phyloP scores from a whole-genome alignment of 192 early-diverging fungal genomes.

The Podila epigama region DNA sequence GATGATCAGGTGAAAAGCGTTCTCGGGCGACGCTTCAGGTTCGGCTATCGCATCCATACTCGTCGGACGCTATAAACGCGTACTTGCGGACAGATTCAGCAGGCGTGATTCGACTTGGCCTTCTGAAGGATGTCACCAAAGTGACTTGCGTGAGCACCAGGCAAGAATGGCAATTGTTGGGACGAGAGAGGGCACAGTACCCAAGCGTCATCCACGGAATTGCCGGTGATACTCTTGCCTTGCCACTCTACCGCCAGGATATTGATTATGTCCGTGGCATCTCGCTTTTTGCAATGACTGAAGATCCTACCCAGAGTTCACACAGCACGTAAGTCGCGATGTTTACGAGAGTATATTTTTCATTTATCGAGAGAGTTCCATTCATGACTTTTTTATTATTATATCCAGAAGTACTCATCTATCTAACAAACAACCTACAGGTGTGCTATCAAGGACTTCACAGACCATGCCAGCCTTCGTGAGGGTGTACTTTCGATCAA shows the following conservation, averaged over 20 bases:
- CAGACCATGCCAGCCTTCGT: constrained; percentile 9
- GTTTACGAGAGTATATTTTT: background rate
- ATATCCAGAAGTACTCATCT: too few relatives aligned
- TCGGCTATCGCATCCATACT: constrained; percentile 19
- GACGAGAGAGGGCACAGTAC: constrained; percentile 1
- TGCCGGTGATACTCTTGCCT: constrained; percentile 13
- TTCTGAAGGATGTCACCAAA: constrained; percentile 14
- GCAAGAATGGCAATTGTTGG: constrained; percentile 10
- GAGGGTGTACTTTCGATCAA: constrained; percentile 23
- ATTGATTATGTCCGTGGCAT: constrained; percentile 22
- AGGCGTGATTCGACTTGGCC: constrained; percentile 51
- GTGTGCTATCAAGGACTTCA: constrained; percentile 14
- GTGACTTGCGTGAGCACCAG: constrained; percentile 13
- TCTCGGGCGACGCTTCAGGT: constrained; percentile 19
- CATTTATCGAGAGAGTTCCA: too few relatives aligned
- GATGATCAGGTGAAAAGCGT: constrained; percentile 39
- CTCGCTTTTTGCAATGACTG: constrained; percentile 14
- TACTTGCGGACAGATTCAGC: constrained; percentile 42
- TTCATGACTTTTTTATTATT: too few relatives aligned
- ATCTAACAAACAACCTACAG: too few relatives aligned
- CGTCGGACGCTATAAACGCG: background rate
- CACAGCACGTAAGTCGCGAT: background rate
- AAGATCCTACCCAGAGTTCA: background rate
- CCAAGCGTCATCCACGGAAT: constrained; percentile 19
- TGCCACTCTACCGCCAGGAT: constrained; percentile 14